Base-by-base conservation (phyloP, 176 grass and related monocot species). In the Puccinellia tenuiflora region DNA sequence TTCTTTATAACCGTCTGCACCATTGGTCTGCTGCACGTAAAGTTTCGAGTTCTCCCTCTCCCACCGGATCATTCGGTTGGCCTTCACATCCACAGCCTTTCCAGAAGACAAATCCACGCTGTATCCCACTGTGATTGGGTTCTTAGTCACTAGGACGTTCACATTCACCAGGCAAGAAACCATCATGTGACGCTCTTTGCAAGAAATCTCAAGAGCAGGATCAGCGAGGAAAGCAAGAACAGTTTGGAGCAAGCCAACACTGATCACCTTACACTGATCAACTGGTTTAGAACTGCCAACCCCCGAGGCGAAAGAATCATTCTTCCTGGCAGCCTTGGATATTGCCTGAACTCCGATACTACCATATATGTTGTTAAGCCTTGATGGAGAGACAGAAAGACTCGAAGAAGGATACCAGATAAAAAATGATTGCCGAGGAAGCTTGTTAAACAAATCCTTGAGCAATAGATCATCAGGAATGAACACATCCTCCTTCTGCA, bases 351-450 rank as follows among this genome's bases (percentile, higher is more conserved):
- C 89, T 17, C 89, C 91, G 3, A 97, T 73, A 65, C 47, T 73
- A 20, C 59, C 38, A 43, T 91, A 97, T 17, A 91, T 86, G 2
- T 0, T 20, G 61, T 90, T 93, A 9, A 91, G 63, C 34, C 81
- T 91, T 14, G 78, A 60, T 22, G 62, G 63, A 31, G 89, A 84
- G 26, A 85, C 40, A 1, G 65, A 53, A 29, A 77, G 24, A 2
- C 3, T 83, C 21, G 76, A 68, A 15, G 38, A 7, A 72, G 93
- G 88, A 28, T 87, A 96, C 93, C 93, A 96, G 14, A 92, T 81
- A 38, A 92, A 92, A 16, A 90, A 3, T 12, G 88, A 42, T 14
- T 90, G 60, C 13, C 79, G 33, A 84, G 80, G n/a, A 48, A 61
- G 15, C n/a, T n/a, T n/a, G n/a, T n/a, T n/a, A n/a, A n/a, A n/a